Conservation (phyloP, 768 basidiomycete genomes). For the Kwoniella shandongensis region DNA sequence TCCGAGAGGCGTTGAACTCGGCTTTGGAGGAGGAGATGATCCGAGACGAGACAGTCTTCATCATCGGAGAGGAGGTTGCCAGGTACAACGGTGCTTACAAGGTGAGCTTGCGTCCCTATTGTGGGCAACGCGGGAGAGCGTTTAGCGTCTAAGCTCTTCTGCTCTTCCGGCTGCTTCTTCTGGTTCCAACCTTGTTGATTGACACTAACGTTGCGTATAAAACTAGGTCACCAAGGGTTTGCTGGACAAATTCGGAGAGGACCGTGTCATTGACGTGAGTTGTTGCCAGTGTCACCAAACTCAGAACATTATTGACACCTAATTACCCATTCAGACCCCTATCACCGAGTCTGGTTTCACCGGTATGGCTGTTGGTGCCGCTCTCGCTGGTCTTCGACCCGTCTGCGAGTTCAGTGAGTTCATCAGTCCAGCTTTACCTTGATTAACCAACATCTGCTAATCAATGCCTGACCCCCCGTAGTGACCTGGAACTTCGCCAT, state of each 20-base stretch:
- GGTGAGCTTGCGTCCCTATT: no score
- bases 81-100: slow-evolving; percentile 72
- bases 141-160: no score
- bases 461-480: slow-evolving; percentile 3
- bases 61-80: slow-evolving; percentile 97
- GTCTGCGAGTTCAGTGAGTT: slow-evolving; percentile 85
- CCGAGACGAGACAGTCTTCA: slow-evolving; percentile 89
- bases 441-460: background rate
- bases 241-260: slow-evolving; percentile 98
- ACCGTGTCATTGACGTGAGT: slow-evolving; percentile 82
- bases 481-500: slow-evolving; percentile 99
- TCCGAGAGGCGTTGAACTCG: slow-evolving; percentile 92
- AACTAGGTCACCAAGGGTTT: slow-evolving; percentile 98
- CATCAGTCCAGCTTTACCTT: background rate
- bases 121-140: no score
- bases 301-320: background rate
- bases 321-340: slow-evolving; percentile 32
- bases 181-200: no score
- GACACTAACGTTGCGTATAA: background rate
- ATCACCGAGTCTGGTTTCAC: slow-evolving; percentile 96
- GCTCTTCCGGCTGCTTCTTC: no score
- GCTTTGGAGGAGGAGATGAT: slow-evolving; percentile 99
- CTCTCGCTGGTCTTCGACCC: slow-evolving; percentile 88
- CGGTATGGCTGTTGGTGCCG: slow-evolving; percentile 92
- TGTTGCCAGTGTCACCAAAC: background rate